Evolutionary conservation across 768 basidiomycete genomes (phyloP), one percentile per base, ranked within the genome.

Genomic region (Lactarius evosmus): DNA sequence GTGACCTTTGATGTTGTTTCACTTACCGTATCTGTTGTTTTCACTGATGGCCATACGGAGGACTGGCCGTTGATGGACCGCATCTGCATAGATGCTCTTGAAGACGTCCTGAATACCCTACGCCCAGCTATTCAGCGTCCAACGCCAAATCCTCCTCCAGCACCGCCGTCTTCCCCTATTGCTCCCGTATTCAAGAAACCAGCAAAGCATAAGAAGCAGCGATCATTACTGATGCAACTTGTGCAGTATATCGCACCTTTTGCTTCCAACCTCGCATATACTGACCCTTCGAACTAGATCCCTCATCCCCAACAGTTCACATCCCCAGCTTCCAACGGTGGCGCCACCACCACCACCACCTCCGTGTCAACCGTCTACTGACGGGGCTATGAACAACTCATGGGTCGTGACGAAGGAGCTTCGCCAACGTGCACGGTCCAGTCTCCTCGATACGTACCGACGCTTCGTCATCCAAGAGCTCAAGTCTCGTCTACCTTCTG

Each of bases 221-320:
- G 85, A 50, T 91, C 89, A 17, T 71, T 91, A 63, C 77, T 89
- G 54, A 87, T 86, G 81, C 82, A 86, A 7, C 75, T 91, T 44
- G 83, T 90, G 54, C 63, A 65, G 63, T 81, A 85, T 80, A 87
- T 75, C 57, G 80, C 63, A 66, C 69, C 59, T 61, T 19, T 55
- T 52, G 17, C 22, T 16, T 2, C 2, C n/a, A 19, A 29, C 51
- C 3, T 41, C 33, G 34, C 29, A 33, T 29, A 36, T 38, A 34
- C 51, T 53, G 41, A 65, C 60, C 7, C 8, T 11, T 59, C 67
- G 62, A 58, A 62, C 29, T 58, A 70, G 64, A 27, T 67, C 66
- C 8, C 59, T 67, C 25, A 61, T 66, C n/a, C 58, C 66, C 9
- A 55, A 53, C 33, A 66, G 7, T 16, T 16, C 56, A n/a, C 30